Evolutionary conservation across 1,284 basidiomycete species (phyloP).

Genomic region (Termitomyces sp.): DNA sequence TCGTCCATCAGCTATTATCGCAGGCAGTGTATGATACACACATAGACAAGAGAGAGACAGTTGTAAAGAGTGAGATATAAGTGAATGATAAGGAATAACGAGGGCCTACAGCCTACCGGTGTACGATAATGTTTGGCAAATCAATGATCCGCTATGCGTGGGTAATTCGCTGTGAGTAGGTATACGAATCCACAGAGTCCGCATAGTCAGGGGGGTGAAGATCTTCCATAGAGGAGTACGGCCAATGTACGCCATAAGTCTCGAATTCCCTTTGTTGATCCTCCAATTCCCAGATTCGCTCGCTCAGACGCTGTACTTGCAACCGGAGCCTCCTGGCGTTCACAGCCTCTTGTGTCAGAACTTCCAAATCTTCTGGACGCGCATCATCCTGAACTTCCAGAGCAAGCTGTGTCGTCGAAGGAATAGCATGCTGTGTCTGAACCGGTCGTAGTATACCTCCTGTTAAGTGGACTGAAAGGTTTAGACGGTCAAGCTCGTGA

Average conservation of each 20-base stretch:
- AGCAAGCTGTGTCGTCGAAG: not conserved
- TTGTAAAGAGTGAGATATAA: not conserved
- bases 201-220: conserved; percentile 1
- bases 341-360: not conserved
- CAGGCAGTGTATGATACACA: not conserved
- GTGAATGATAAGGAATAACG: not conserved
- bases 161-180: not conserved
- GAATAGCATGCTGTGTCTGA: not conserved
- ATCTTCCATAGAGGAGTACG: not conserved
- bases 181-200: conserved; percentile 5
- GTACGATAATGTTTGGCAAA: not conserved
- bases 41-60: not conserved
- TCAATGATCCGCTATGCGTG: not conserved
- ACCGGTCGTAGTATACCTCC: too few relatives aligned
- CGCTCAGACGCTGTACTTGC: conserved; percentile 6
- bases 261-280: conserved; percentile 4
- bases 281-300: conserved; percentile 8
- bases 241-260: not conserved
- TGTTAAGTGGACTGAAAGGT: not conserved
- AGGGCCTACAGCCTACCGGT: not conserved
- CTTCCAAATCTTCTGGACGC: not conserved
- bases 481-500: not conserved
- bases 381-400: not conserved
- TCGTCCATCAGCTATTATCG: not conserved
- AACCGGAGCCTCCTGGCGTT: not conserved